These are phyloP conservation scores for Hypoxylon rubiginosum DNA, from an alignment of 2,329 filamentous ascomycete genomes.

Conservation along the genomic window DNA sequence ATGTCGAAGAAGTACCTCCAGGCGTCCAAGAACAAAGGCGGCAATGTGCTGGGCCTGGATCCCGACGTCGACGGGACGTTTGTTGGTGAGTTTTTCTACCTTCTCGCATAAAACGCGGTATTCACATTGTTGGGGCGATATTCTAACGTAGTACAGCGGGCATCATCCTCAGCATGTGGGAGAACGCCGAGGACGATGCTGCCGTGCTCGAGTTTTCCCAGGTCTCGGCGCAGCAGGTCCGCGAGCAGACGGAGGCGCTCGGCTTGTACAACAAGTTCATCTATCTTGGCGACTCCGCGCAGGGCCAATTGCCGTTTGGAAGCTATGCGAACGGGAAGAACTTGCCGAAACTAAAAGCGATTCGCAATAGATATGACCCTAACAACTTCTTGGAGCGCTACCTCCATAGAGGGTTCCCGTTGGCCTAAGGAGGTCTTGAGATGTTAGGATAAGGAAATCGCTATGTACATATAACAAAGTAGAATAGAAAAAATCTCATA, in stretches of 20 bases:
- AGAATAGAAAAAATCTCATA: not conserved
- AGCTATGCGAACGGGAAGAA: constrained; percentile 29
- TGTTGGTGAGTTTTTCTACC: constrained; percentile 25
- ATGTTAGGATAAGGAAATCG: not conserved
- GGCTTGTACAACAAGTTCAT: constrained; percentile 30
- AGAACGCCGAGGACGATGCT: constrained; percentile 26
- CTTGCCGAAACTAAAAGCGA: constrained; percentile 19
- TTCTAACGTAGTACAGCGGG: constrained; percentile 25
- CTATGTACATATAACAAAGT: not conserved
- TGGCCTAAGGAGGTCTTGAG: constrained; percentile 9
- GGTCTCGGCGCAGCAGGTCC: constrained; percentile 15
- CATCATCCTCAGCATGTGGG: constrained; percentile 30
- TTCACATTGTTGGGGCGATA: not conserved
- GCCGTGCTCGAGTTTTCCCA: constrained; percentile 17
- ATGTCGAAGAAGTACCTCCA: constrained; percentile 32
- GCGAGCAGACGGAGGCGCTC: constrained; percentile 16
- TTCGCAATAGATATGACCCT: constrained; percentile 30
- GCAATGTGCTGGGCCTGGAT: constrained; percentile 36
- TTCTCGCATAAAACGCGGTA: not conserved
- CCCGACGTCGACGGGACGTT: constrained; percentile 30
- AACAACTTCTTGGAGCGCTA: constrained; percentile 27
- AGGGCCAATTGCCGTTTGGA: constrained; percentile 24
- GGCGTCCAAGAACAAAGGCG: constrained; percentile 26
- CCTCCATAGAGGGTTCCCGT: constrained; percentile 26
- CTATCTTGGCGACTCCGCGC: constrained; percentile 31